Base-by-base conservation (phyloP, 352 stramenopile species). In the Globisporangium orthogonon region DNA sequence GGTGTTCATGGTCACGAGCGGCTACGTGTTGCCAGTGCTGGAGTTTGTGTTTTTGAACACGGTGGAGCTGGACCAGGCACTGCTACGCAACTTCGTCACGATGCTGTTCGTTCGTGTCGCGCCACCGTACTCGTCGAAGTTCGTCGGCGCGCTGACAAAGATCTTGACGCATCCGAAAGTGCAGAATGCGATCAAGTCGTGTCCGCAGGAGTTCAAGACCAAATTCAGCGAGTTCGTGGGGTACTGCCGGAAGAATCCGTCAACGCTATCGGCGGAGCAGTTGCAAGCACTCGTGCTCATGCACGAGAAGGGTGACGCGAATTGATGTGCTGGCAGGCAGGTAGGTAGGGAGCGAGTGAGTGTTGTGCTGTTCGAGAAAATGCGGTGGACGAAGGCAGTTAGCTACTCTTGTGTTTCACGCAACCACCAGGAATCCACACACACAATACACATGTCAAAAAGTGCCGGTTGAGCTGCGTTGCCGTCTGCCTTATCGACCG, bases 1-100 rank as follows among this genome's bases (percentile, higher is more conserved):
- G 85, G 81, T 91, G 18, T 90, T 88, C 54, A 87, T 95, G 76
- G 91, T 95, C 61, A 91, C 83, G 5, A 88, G 76, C 58, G 85
- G 85, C 41, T 95, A 95, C 43, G 83, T 95, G 7, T 59, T 95
- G 18, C 85, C 85, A 0, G 83, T 95, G 17, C 64, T 95, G 18
- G 81, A 93, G 62, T 95, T 92, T 53, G 76, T 95, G 43, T 79
- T 78, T 18, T 77, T 74, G 6, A 91, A 92, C 69, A 91, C 79
- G 3, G 52, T 86, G 13, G 81, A 92, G 47, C 66, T 95, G 7
- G 85, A 95, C 58, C 85, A 95, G 55, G 83, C 85, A 9, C 62
- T 95, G 39, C 66, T 95, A 14, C 83, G 85, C 46, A 89, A 93
- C 67, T 95, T 95, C 52, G 78, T 93, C 54, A 86, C 83, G 17